Evolutionary conservation across 2,329 filamentous ascomycete genomes (phyloP), one percentile per base, ranked within the genome.

Genomic region (Nemania sp.): DNA sequence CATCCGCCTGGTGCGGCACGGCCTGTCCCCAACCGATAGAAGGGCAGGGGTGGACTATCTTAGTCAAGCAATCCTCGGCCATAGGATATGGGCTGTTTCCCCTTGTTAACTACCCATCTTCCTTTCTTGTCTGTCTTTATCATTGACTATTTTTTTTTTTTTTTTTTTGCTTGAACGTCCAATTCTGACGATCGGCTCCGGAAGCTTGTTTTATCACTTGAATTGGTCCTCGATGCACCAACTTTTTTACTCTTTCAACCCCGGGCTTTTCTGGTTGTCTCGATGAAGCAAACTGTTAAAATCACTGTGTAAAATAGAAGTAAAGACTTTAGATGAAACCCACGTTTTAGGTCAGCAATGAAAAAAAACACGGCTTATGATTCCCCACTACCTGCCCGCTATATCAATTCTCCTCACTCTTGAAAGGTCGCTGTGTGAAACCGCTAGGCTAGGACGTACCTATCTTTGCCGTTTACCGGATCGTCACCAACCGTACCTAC

Each of bases 321-420:
- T 13, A 59, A 62, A 64, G 52, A 63, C 17, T 51, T 12, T 65
- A 65, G 65, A 66, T 58, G 56, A 63, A 67, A 66, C 64, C 47
- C 58, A 60, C 58, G 65, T 65, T 67, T 65, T 64, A 57, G 53
- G 39, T 60, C 53, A 66, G 63, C 63, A 64, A 65, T 65, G 53
- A 61, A 56, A 62, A 50, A 46, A 17, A 10, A 52, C 35, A 20
- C n/a, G 34, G 10, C 15, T 49, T 48, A 46, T 51, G 54, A 51
- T 54, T 37, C 25, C 56, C 55, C 37, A 35, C 34, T 49, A 49
- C 55, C n/a, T 40, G 29, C 35, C 42, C n/a, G n/a, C 25, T 29
- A 29, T 29, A 29, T 29, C 25, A 29, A 13, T 2, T 39, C 21
- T 3, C 18, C 18, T 54, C 47, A 2, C 29, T 39, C 2, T 1